Conservation (phyloP, 495 filamentous ascomycete genomes). For the Lindgomyces ingoldianus region DNA sequence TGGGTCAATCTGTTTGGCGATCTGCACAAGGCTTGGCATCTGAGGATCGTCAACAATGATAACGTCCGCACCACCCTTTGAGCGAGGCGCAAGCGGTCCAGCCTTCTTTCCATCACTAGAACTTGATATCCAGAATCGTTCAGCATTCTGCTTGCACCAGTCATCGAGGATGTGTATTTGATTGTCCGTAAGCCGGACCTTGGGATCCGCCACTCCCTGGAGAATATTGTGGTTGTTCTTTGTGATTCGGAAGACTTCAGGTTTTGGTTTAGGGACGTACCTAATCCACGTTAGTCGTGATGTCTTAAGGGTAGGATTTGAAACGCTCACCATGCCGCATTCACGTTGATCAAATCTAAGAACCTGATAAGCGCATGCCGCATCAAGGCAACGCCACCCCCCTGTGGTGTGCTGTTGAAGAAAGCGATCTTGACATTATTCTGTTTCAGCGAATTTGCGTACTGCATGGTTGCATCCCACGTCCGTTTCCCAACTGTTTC, state of each 20-base stretch:
- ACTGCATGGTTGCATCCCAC: conserved; percentile 70
- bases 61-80: conserved; percentile 76
- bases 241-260: conserved; percentile 81
- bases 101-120: too few species aligned
- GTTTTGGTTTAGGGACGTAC: conserved; percentile 81
- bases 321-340: conserved; percentile 73
- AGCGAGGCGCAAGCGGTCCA: conserved; percentile 66
- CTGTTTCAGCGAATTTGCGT: conserved; percentile 64
- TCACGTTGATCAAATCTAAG: conserved; percentile 64
- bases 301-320: too few species aligned
- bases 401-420: conserved; percentile 84
- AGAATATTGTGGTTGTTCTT: conserved; percentile 94
- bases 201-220: conserved; percentile 71
- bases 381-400: conserved; percentile 88
- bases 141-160: conserved; percentile 78
- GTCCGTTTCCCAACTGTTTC: conserved; percentile 62
- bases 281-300: too few species aligned
- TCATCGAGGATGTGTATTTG: conserved; percentile 62
- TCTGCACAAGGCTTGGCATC: conserved; percentile 78
- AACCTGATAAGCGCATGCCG: conserved; percentile 80
- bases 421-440: conserved; percentile 74
- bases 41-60: conserved; percentile 85
- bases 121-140: conserved; percentile 76
- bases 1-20: conserved; percentile 71
- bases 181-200: conserved; percentile 61